A percentile compares a stretch with the other conserved stretches of the same genome.
Evolutionary conservation across 345 rosid species (phyloP).

Genomic region (Gynandropsis gynandra): DNA sequence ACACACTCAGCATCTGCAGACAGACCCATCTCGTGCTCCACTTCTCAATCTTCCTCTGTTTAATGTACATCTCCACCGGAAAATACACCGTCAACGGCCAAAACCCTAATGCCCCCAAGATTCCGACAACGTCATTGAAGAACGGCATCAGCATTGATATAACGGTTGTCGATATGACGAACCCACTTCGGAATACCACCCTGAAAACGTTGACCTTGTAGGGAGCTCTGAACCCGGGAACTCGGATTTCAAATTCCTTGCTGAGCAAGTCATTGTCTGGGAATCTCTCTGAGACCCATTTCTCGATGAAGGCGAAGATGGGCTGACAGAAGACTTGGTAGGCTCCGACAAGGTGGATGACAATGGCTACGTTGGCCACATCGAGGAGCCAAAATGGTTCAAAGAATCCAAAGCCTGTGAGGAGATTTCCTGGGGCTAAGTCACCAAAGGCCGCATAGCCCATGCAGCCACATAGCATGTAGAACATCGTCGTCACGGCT

Average conservation of each 20-base stretch:
- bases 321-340: conserved; percentile 77
- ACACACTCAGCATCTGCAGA: conserved; percentile 42
- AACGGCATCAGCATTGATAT: conserved; percentile 73
- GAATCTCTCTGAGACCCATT: conserved; percentile 25
- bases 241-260: conserved; percentile 39
- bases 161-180: conserved; percentile 49
- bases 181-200: conserved; percentile 46
- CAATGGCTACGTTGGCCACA: conserved; percentile 59
- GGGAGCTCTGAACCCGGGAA: conserved; percentile 31
- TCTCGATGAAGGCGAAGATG: conserved; percentile 61
- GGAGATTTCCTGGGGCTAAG: conserved; percentile 59
- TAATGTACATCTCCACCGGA: conserved; percentile 74
- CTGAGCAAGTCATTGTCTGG: conserved; percentile 39
- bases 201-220: conserved; percentile 50
- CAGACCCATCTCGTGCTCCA: conserved; percentile 64
- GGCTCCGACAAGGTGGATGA: conserved; percentile 63
- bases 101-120: conserved; percentile 70
- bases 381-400: conserved; percentile 73
- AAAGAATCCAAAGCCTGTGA: conserved; percentile 69
- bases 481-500: conserved; percentile 34
- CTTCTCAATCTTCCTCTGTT: conserved; percentile 45
- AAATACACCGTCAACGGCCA: conserved; percentile 75
- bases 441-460: conserved; percentile 77
- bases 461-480: conserved; percentile 60
- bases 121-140: conserved; percentile 62